phyloP scores from a whole-genome alignment of 768 basidiomycete genomes.

The Boletus edulis region DNA sequence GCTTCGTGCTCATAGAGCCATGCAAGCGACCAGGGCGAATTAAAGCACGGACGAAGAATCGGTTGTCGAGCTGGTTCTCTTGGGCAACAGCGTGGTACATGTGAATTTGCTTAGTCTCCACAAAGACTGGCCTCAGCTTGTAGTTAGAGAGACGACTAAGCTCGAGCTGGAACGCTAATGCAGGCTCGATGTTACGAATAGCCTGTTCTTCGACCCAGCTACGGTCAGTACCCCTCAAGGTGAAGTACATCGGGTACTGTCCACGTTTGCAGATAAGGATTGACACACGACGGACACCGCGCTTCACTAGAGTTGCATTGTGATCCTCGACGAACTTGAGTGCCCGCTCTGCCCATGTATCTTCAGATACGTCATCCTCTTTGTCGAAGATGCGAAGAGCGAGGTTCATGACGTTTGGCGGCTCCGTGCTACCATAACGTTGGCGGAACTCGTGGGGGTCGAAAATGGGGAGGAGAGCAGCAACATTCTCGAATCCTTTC shows the following conservation, averaged over 20 bases:
- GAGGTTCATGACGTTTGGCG: slow-evolving; percentile 92
- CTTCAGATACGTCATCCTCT: slow-evolving; percentile 75
- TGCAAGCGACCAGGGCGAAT: slow-evolving; percentile 93
- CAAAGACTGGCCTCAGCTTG: slow-evolving; percentile 93
- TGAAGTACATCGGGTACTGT: slow-evolving; percentile 94
- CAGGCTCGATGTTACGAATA: slow-evolving; percentile 98
- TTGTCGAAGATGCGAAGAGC: slow-evolving; percentile 86
- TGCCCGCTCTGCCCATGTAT: slow-evolving; percentile 73
- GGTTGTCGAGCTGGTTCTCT: slow-evolving; percentile 96
- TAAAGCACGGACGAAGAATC: slow-evolving; percentile 97
- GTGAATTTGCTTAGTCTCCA: slow-evolving; percentile 96
- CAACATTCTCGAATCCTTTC: slow-evolving; percentile 74
- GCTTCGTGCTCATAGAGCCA: slow-evolving; percentile 90
- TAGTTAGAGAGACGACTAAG: slow-evolving; percentile 96
- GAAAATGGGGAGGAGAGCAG: slow-evolving; percentile 70
- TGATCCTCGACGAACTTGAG: slow-evolving; percentile 69
- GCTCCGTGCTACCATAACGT: slow-evolving; percentile 71
- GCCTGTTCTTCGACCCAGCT: slow-evolving; percentile 92
- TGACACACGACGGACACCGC: slow-evolving; percentile 89
- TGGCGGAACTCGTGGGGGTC: slow-evolving; percentile 69
- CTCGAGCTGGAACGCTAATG: slow-evolving; percentile 96
- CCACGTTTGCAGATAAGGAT: slow-evolving; percentile 88
- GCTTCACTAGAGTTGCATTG: slow-evolving; percentile 55
- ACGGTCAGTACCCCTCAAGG: slow-evolving; percentile 71
- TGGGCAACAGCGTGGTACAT: slow-evolving; percentile 94